Evolutionary conservation across 140 eudicot genomes (phyloP).

Genomic region (Anethum foeniculum): DNA sequence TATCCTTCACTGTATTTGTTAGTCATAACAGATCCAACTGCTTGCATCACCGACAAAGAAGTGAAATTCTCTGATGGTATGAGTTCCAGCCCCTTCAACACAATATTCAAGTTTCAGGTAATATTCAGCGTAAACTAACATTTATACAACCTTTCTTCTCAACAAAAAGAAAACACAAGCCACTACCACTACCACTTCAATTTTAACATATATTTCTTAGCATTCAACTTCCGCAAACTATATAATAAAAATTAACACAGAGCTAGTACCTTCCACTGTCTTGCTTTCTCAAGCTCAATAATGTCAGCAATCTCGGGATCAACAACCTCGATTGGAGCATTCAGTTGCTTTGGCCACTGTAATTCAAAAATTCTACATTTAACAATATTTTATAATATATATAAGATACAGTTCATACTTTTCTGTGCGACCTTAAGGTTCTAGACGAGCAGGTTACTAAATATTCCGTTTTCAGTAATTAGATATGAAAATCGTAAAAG

Average conservation of each 20-base stretch:
- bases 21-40: constrained; percentile 99
- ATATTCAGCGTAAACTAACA: neutral
- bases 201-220: neutral
- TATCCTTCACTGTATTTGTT: constrained; percentile 99
- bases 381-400: neutral
- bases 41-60: constrained; percentile 98
- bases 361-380: constrained; percentile 12
- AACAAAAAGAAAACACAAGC: neutral
- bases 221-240: neutral
- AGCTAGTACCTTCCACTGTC: constrained; percentile 88
- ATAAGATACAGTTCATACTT: too few species aligned
- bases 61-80: constrained; percentile 97
- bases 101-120: neutral
- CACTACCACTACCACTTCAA: neutral
- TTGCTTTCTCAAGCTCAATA: constrained; percentile 88
- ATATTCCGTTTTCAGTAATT: too few species aligned
- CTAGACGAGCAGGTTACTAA: too few species aligned
- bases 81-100: constrained; percentile 79
- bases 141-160: neutral
- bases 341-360: constrained; percentile 98
- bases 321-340: constrained; percentile 83
- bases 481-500: neutral
- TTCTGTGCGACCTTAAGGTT: too few species aligned
- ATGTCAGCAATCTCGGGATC: constrained; percentile 99
- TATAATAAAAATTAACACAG: neutral